phyloP scores from a whole-genome alignment of 495 filamentous ascomycete species.

The Glonium stellatum region DNA sequence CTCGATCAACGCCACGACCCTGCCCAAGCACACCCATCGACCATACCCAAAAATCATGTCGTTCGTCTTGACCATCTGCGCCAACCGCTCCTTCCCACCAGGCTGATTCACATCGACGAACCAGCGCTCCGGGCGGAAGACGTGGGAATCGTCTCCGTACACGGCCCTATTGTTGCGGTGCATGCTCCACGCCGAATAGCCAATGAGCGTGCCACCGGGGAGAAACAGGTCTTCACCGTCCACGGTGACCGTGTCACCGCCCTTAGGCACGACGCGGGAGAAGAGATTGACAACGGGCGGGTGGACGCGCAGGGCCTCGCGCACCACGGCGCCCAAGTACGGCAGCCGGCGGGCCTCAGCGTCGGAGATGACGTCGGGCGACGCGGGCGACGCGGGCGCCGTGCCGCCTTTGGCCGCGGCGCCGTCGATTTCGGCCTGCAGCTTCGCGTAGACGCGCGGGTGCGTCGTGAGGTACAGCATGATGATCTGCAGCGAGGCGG shows the following conservation, averaged over 20 bases:
- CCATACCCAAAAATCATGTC: slow-evolving; percentile 26
- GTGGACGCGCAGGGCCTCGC: slow-evolving; percentile 24
- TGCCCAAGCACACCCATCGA: slow-evolving; percentile 23
- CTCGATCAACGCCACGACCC: slow-evolving; percentile 21
- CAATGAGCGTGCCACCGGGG: slow-evolving; percentile 24
- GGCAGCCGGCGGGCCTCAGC: slow-evolving; percentile 14
- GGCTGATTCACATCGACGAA: slow-evolving; percentile 15
- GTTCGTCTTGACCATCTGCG: slow-evolving; percentile 19
- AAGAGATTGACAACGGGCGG: slow-evolving; percentile 25
- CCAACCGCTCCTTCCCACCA: slow-evolving; percentile 16
- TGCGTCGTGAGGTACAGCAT: slow-evolving; percentile 25
- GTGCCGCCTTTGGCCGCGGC: too few relatives aligned
- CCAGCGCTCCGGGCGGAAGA: slow-evolving; percentile 27
- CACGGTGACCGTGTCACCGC: slow-evolving; percentile 31
- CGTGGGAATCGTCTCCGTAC: slow-evolving; percentile 31
- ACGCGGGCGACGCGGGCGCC: slow-evolving; percentile 10
- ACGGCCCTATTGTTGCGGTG: slow-evolving; percentile 25
- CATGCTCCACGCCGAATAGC: slow-evolving; percentile 33
- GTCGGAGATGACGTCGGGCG: slow-evolving; percentile 15
- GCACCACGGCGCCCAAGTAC: slow-evolving; percentile 21
- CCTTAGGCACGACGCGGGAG: slow-evolving; percentile 16
- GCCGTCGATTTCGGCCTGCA: slow-evolving; percentile 25
- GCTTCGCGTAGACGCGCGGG: slow-evolving; percentile 19
- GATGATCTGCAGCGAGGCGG: slow-evolving; percentile 16
- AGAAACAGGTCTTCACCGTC: slow-evolving; percentile 31